Percentiles rank a stretch among this genome's conserved stretches.
Conservation (phyloP, 768 basidiomycete species). For the Lactarius indigo region DNA sequence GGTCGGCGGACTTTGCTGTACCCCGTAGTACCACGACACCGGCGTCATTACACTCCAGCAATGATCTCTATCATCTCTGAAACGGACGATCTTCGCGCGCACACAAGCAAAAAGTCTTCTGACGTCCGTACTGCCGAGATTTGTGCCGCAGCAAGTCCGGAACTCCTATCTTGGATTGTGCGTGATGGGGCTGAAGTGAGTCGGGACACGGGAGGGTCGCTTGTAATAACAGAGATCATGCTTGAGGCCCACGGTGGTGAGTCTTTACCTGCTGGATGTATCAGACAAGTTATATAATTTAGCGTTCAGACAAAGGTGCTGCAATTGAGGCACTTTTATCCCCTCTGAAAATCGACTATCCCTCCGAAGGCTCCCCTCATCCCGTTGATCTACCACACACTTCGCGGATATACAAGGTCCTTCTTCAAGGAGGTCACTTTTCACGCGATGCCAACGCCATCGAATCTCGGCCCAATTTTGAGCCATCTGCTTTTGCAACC, state of each 20-base stretch:
- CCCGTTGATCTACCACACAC: constrained; percentile 79
- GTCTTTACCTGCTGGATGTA: constrained; percentile 27
- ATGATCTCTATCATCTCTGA: constrained; percentile 68
- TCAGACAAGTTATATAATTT: background rate
- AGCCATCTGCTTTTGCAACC: constrained; percentile 55
- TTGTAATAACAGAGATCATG: constrained; percentile 79
- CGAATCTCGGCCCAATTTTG: constrained; percentile 51
- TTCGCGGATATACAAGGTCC: constrained; percentile 81
- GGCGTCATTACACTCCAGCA: constrained; percentile 83
- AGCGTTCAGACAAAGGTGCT: constrained; percentile 58
- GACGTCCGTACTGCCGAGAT: constrained; percentile 65
- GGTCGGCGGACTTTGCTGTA: constrained; percentile 83
- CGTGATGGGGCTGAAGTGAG: constrained; percentile 58
- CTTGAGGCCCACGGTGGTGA: constrained; percentile 81
- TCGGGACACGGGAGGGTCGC: constrained; percentile 73
- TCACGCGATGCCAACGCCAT: constrained; percentile 57
- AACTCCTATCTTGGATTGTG: constrained; percentile 66
- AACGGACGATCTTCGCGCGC: constrained; percentile 61
- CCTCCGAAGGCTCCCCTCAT: constrained; percentile 55
- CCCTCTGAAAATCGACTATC: constrained; percentile 54
- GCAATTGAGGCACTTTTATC: constrained; percentile 60
- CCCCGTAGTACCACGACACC: constrained; percentile 76
- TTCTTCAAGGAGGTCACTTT: constrained; percentile 90
- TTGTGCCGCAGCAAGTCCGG: constrained; percentile 66
- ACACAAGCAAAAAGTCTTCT: constrained; percentile 82